phyloP scores from a whole-genome alignment of 306 rosid species.

The Lablab purpureus region DNA sequence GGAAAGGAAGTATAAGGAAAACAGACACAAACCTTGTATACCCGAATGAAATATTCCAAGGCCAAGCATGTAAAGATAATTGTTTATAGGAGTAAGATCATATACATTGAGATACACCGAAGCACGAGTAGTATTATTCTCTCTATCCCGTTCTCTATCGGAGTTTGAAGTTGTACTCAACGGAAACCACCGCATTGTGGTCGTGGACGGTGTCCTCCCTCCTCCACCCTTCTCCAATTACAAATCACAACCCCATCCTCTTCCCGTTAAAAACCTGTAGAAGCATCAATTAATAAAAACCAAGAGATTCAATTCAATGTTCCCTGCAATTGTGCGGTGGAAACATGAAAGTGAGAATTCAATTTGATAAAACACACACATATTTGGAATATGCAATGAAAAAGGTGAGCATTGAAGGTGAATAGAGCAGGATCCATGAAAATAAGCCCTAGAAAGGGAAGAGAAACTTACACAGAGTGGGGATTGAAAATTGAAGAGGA shows the following conservation, averaged over 20 bases:
- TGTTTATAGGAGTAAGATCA: constrained; percentile 89
- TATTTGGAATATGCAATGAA: background rate
- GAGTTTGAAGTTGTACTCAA: constrained; percentile 56
- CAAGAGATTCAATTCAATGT: constrained; percentile 14
- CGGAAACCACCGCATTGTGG: constrained; percentile 81
- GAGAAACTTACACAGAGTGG: constrained; percentile 34
- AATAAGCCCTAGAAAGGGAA: constrained; percentile 41
- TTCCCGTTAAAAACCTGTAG: constrained; percentile 32
- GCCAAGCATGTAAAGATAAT: constrained; percentile 83
- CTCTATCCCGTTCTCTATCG: constrained; percentile 45
- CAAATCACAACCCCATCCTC: constrained; percentile 57
- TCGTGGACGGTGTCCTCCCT: constrained; percentile 21
- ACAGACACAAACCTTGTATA: constrained; percentile 70
- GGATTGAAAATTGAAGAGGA: constrained; percentile 35
- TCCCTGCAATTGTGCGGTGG: background rate
- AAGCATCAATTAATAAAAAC: constrained; percentile 2
- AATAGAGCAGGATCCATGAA: constrained; percentile 36
- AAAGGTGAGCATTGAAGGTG: background rate
- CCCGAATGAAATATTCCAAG: constrained; percentile 92
- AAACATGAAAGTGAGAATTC: background rate
- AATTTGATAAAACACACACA: background rate
- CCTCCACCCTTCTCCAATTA: constrained; percentile 28
- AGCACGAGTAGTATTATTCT: constrained; percentile 42
- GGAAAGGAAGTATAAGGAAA: background rate
- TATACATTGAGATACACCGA: constrained; percentile 87